Evolutionary conservation across 352 stramenopile species (phyloP).

Genomic region (Phytophthora pini): DNA sequence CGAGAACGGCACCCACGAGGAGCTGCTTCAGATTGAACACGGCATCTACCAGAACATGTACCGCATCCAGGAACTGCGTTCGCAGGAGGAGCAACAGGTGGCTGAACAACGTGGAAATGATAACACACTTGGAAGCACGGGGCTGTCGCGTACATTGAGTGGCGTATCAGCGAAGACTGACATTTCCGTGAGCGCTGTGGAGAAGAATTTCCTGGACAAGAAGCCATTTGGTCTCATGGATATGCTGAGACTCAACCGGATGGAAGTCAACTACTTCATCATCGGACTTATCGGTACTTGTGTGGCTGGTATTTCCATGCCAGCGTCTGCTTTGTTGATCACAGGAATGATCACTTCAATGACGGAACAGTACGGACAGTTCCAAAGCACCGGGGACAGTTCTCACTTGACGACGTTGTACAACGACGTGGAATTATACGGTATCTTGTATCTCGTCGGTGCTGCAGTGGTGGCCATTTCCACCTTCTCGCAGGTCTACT

Average conservation of each 20-base stretch:
- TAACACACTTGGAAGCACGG: too few species aligned
- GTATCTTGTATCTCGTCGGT: conserved; percentile 40
- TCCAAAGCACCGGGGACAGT: conserved; percentile 31
- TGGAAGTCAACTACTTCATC: conserved; percentile 26
- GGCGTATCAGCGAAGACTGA: conserved; percentile 23
- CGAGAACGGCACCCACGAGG: conserved; percentile 46
- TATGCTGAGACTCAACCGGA: conserved; percentile 13
- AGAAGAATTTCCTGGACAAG: conserved; percentile 30
- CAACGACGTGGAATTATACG: conserved; percentile 36
- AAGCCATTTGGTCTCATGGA: conserved; percentile 18
- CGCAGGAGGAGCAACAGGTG: conserved; percentile 17
- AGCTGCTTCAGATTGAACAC: conserved; percentile 38
- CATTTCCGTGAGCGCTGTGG: conserved; percentile 18
- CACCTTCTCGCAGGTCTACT: conserved; percentile 49
- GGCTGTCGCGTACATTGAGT: conserved; percentile 21
- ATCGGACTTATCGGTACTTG: conserved; percentile 22
- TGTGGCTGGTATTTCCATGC: conserved; percentile 43
- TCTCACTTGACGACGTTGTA: conserved; percentile 42
- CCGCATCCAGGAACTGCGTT: conserved; percentile 30
- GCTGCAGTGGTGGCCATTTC: conserved; percentile 38
- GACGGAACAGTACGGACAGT: conserved; percentile 52
- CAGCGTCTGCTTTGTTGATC: conserved; percentile 44
- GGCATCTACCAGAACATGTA: conserved; percentile 33
- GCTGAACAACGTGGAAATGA: too few species aligned
- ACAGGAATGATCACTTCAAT: conserved; percentile 55